phyloP scores from a whole-genome alignment of 1,139 yeast genomes.

The Yamadazyma siamensis region DNA sequence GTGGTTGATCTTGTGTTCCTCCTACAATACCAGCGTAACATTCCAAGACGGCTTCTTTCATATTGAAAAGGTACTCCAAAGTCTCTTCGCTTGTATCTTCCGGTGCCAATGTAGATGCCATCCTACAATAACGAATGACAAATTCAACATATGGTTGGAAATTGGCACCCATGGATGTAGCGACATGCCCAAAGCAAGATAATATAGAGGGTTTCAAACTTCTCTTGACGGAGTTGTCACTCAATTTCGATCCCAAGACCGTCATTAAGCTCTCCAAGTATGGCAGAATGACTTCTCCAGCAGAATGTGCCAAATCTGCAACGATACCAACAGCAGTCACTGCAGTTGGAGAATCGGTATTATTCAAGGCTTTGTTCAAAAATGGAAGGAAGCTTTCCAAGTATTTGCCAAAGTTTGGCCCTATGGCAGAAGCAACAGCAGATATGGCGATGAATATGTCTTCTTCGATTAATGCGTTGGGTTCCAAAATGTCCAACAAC shows the following conservation, averaged over 20 bases:
- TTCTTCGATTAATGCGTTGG: conserved; percentile 85
- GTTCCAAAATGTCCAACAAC: conserved; percentile 55
- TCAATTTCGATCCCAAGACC: conserved; percentile 69
- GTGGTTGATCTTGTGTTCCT: conserved; percentile 73
- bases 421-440: conserved; percentile 80
- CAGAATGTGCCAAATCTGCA: conserved; percentile 94
- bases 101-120: conserved; percentile 43
- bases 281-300: conserved; percentile 68
- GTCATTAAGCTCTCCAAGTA: conserved; percentile 82
- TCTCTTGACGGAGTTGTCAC: conserved; percentile 62
- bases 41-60: conserved; percentile 86
- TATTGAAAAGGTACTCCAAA: conserved; percentile 66
- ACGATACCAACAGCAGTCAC: conserved; percentile 90
- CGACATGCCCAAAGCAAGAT: conserved; percentile 96
- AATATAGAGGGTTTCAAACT: conserved; percentile 84
- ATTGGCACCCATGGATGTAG: conserved; percentile 75
- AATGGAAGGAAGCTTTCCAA: conserved; percentile 82
- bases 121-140: conserved; percentile 68
- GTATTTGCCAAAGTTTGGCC: conserved; percentile 65
- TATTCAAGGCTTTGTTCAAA: conserved; percentile 71
- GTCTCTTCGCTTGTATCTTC: conserved; percentile 68
- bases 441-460: conserved; percentile 91
- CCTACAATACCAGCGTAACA: conserved; percentile 95
- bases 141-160: conserved; percentile 75
- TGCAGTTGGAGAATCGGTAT: conserved; percentile 79